These are phyloP conservation scores for Oryza officinalis DNA, from an alignment of 176 grass and related monocot species.

Conservation along the genomic window DNA sequence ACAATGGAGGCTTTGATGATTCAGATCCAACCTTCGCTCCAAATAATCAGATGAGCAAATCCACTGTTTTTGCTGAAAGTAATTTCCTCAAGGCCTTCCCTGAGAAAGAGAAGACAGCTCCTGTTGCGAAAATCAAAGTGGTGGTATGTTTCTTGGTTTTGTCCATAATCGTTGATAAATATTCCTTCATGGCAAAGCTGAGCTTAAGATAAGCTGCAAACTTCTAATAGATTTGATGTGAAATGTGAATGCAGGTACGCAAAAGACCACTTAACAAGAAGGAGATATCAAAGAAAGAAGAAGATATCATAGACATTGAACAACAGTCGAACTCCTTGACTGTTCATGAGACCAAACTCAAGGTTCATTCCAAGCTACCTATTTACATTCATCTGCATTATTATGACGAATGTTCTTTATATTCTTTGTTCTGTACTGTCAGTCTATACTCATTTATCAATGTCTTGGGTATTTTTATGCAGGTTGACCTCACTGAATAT, in stretches of 20 bases:
- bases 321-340: slow-evolving; percentile 69
- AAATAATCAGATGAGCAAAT: slow-evolving; percentile 53
- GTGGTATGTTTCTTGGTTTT: slow-evolving; percentile 70
- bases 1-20: slow-evolving; percentile 56
- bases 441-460: slow-evolving; percentile 15
- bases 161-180: slow-evolving; percentile 4
- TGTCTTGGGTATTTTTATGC: slow-evolving; percentile 18
- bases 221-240: slow-evolving; percentile 13
- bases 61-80: slow-evolving; percentile 57
- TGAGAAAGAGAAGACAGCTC: slow-evolving; percentile 78
- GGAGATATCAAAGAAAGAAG: slow-evolving; percentile 91
- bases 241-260: slow-evolving; percentile 64
- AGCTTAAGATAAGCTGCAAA: neutral
- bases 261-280: slow-evolving; percentile 99
- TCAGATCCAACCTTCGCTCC: slow-evolving; percentile 53
- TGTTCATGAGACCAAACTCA: slow-evolving; percentile 99
- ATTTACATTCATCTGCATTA: slow-evolving; percentile 31
- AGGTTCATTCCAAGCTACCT: slow-evolving; percentile 51
- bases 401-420: neutral
- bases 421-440: slow-evolving; percentile 15
- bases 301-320: slow-evolving; percentile 95
- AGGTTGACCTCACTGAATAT: slow-evolving; percentile 99
- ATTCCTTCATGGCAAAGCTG: neutral
- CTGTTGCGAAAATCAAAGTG: slow-evolving; percentile 99
- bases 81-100: slow-evolving; percentile 55